Base-by-base conservation (phyloP, 2,329 filamentous ascomycete species). In the Aspergillus sp. region DNA sequence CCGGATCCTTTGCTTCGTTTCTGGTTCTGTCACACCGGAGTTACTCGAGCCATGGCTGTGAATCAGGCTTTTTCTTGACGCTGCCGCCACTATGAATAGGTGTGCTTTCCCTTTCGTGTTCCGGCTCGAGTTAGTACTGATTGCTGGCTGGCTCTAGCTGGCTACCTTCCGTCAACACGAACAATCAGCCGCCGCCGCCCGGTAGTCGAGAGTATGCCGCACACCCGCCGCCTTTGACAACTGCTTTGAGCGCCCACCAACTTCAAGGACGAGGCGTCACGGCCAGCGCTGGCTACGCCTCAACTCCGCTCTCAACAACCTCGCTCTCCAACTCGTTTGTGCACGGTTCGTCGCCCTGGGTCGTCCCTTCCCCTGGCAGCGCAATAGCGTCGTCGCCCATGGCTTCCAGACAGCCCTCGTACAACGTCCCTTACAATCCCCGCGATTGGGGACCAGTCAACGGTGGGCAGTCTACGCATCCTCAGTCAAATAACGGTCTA, bases 381-480 rank as follows among this genome's bases (percentile, higher is more conserved):
- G 47, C 52, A 34, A 51, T 56, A 33, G 60, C 53, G 13, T 48
- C 54, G 8, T 60, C 63, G 33, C 59, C 64, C 15, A 63, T 67
- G 62, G 51, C 60, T n/a, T 53, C 56, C 28, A 59, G 66, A 40
- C 53, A 60, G 28, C 19, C 19, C 19, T 22, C 19, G 10, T 67
- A 65, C 40, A 66, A 50, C 45, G 55, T 60, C 15, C 57, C 62
- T 6, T 69, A 69, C 40, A 67, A 69, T 41, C 66, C 66, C 22
- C 63, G 64, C 39, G 61, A 68, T 52, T 69, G 66, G 66, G 63
- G 58, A 1, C 58, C 60, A 13, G 55, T 63, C 26, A 52, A 53
- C 12, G 49, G 48, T 25, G 47, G 47, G 19, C 49, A 54, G 31
- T 35, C 48, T 26, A 32, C 45, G 20, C 55, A 55, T 49, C 31